Base-by-base conservation (phyloP, 805 yeast genomes). In the Hanseniaspora taiwanica region DNA sequence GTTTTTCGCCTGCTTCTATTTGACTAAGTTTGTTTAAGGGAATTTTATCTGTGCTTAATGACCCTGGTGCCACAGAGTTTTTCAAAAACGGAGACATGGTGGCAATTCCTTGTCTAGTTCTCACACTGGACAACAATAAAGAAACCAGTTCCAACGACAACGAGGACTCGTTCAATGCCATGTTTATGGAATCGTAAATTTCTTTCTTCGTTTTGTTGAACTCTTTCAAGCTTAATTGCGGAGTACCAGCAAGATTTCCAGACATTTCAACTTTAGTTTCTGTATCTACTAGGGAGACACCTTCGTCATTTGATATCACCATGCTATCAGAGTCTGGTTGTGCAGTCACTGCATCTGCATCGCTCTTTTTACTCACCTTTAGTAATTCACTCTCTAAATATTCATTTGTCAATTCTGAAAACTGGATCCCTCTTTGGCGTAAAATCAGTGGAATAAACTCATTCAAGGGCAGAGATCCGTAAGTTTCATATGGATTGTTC, bases 101-200 rank as follows among this genome's bases (percentile, higher is more conserved):
- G 2, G 86, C 68, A 25, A 81, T 71, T 2, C 93, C 94, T 1
- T 89, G 81, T 16, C 84, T 83, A 1, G 96, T 96, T 46, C 91
- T 71, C 9, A 75, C 74, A 9, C 83, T 72, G 16, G 95, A 81
- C 34, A 89, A 69, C 43, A 91, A 63, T 44, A 89, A 65, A 1
- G 96, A 84, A 1, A 89, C 79, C 46, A 87, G 82, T 54, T 89
- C 98, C 42, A 87, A 63, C 1, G 94, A 78, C 29, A 91, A 59
- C 0, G 96, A 86, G 0, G 94, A 77, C 54, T 91, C 96, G 55
- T 89, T 91, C 48, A 83, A 64, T 2, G 97, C 94, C 0, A 74
- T 58, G 40, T 73, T 69, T 23, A 81, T 65, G 34, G 66, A 63
- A 14, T 62, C 65, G 13, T 77, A 49, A 33, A 79, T 66, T 43